Conservation (phyloP, 164 flowering plant genomes). For the Pachysandra terminalis region DNA sequence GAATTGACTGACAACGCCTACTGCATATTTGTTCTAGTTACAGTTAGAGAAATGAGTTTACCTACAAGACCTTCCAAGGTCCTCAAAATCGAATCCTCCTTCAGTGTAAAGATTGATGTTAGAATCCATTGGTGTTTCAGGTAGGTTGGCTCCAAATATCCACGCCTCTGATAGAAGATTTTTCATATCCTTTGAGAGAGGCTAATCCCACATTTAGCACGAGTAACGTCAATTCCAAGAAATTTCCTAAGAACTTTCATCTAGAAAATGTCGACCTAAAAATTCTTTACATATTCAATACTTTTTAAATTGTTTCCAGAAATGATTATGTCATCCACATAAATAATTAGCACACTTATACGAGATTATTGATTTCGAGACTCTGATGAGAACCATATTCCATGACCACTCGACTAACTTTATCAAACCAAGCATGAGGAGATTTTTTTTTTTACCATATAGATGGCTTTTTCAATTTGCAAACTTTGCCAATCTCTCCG, state of each 20-base stretch:
- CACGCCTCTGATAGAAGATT: not conserved
- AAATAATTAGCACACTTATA: not conserved
- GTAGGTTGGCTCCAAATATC: not conserved
- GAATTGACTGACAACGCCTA: no score
- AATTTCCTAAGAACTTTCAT: not conserved
- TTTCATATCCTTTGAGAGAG: not conserved
- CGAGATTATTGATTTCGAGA: no score
- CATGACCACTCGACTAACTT: no score
- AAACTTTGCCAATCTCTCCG: no score
- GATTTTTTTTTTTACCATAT: not conserved
- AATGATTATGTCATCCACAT: not conserved
- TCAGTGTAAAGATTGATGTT: not conserved
- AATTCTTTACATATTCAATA: not conserved
- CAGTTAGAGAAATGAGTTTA: no score
- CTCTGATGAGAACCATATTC: no score
- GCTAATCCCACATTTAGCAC: not conserved
- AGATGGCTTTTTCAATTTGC: no score
- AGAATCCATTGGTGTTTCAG: not conserved
- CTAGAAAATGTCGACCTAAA: not conserved
- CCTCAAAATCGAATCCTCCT: no score
- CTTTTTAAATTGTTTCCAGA: not conserved
- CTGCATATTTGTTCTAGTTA: no score
- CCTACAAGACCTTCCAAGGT: no score
- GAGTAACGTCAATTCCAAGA: slow-evolving; percentile 3
- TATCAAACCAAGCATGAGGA: not conserved